These are phyloP conservation scores for Coemansia nantahalensis DNA, from an alignment of 192 early-diverging fungal genomes.

Conservation along the genomic window DNA sequence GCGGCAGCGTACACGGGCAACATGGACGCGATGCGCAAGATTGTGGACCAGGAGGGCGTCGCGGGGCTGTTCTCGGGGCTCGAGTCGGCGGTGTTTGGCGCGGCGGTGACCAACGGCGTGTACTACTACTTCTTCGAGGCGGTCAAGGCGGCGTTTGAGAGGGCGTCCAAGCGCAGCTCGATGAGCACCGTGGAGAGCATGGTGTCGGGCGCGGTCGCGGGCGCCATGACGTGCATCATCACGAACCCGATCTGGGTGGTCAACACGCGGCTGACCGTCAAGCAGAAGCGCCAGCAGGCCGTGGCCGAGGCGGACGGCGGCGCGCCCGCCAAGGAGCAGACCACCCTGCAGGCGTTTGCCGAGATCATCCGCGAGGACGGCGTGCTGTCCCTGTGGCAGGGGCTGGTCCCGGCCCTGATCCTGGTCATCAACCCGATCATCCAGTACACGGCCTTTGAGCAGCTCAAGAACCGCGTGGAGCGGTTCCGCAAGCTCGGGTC, in stretches of 20 bases:
- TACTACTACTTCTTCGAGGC: slow-evolving; percentile 90
- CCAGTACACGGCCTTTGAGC: slow-evolving; percentile 99
- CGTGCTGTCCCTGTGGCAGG: slow-evolving; percentile 82
- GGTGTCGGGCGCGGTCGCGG: slow-evolving; percentile 88
- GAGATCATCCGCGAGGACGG: slow-evolving; percentile 91
- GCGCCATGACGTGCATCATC: slow-evolving; percentile 73
- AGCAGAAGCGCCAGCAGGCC: slow-evolving; percentile 60
- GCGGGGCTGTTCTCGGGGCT: slow-evolving; percentile 91
- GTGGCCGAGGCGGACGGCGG: slow-evolving; percentile 40
- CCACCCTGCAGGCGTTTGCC: slow-evolving; percentile 55
- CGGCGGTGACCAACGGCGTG: slow-evolving; percentile 90
- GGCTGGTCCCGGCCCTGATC: slow-evolving; percentile 91
- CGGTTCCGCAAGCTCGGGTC: slow-evolving; percentile 66
- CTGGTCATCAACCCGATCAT: slow-evolving; percentile 99
- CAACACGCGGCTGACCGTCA: slow-evolving; percentile 89
- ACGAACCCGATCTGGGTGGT: slow-evolving; percentile 99
- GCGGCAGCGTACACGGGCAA: slow-evolving; percentile 60
- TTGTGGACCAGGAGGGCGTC: slow-evolving; percentile 85
- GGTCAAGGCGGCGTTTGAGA: slow-evolving; percentile 82
- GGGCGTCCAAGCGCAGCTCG: slow-evolving; percentile 56
- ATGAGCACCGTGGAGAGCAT: slow-evolving; percentile 90
- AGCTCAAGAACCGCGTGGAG: slow-evolving; percentile 69
- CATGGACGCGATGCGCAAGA: slow-evolving; percentile 80
- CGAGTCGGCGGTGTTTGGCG: slow-evolving; percentile 93
- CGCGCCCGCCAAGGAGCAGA: slow-evolving; percentile 42